Conservation (phyloP, 164 flowering plant species). For the Vitis rotundifolia region DNA sequence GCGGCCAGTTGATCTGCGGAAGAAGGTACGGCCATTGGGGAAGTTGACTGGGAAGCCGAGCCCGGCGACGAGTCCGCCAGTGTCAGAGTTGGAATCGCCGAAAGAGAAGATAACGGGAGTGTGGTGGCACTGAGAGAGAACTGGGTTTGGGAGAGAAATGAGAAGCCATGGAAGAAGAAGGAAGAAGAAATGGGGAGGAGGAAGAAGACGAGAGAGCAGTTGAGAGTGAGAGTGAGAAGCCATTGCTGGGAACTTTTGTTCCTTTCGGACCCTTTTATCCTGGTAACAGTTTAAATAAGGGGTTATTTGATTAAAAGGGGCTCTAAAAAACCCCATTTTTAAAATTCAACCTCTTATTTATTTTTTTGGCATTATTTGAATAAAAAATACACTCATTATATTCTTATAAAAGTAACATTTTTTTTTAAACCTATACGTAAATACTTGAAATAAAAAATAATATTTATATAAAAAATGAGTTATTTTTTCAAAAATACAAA, state of each 20-base stretch:
- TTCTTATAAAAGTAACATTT: too few species aligned
- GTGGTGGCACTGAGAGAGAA: neutral
- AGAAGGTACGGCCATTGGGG: slow-evolving; percentile 64
- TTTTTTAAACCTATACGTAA: too few species aligned
- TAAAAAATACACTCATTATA: too few species aligned
- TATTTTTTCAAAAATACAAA: too few species aligned
- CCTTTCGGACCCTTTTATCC: neutral
- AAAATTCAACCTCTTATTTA: too few species aligned
- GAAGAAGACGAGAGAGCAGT: neutral
- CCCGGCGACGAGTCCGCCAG: slow-evolving; percentile 70
- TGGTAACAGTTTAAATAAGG: too few species aligned
- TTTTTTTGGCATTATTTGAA: too few species aligned
- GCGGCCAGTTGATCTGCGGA: slow-evolving; percentile 54
- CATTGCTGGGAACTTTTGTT: neutral
- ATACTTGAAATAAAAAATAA: too few species aligned
- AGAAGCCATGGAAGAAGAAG: slow-evolving; percentile 2
- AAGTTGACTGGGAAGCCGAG: slow-evolving; percentile 51
- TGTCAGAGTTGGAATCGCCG: slow-evolving; percentile 78
- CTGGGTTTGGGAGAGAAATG: neutral
- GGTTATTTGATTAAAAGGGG: too few species aligned
- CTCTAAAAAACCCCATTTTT: too few species aligned
- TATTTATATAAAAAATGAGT: too few species aligned
- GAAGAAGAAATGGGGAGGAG: neutral
- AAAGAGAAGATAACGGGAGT: slow-evolving; percentile 59
- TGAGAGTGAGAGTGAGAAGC: neutral